Evolutionary conservation across 345 rosid genomes (phyloP), one percentile per base, ranked within the genome.

Genomic region (Sonneratia alba): DNA sequence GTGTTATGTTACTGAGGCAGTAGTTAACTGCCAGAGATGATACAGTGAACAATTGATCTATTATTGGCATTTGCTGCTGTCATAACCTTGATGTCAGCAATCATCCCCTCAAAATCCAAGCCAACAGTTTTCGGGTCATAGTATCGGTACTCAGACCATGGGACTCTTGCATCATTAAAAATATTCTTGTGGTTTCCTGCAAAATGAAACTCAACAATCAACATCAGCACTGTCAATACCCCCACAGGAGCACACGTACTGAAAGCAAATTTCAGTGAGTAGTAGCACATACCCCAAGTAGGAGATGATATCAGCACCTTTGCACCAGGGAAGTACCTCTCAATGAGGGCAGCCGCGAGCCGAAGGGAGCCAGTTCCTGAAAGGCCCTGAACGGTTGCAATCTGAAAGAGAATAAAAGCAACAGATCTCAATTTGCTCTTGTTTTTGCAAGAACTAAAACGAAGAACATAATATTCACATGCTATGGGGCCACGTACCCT

Each of bases 101-200:
- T 85, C 97, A 91, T 95, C 71, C 99, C 99, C 66, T 91, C 99
- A 78, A 95, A 95, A 77, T 92, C 99, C 89, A 95, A 84, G 73
- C 99, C 99, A 81, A 91, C 96, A 22, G 99, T 95, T 79, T 84
- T 91, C 1, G 99, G 99, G 74, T 95, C 99, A 76, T 95, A 91
- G 81, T 95, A 95, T 9, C 92, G 83, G 86, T 95, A 95, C 69
- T 95, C 97, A 0, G 97, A 91, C 97, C 99, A 95, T 10, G 96
- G 96, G 73, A 95, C 96, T 76, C 86, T 77, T 72, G 99, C 97
- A 81, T 95, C 97, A 79, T 95, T 95, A 80, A 90, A 95, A 74
- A 95, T 91, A 68, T 95, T 95, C 83, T 90, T 95, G 88, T 91
- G 99, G 74, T 95, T 95, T 78, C 97, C 97, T 94, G 87, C 67